These are phyloP conservation scores for Cercospora berteroae DNA, from an alignment of 2,329 filamentous ascomycete genomes.

Conservation along the genomic window DNA sequence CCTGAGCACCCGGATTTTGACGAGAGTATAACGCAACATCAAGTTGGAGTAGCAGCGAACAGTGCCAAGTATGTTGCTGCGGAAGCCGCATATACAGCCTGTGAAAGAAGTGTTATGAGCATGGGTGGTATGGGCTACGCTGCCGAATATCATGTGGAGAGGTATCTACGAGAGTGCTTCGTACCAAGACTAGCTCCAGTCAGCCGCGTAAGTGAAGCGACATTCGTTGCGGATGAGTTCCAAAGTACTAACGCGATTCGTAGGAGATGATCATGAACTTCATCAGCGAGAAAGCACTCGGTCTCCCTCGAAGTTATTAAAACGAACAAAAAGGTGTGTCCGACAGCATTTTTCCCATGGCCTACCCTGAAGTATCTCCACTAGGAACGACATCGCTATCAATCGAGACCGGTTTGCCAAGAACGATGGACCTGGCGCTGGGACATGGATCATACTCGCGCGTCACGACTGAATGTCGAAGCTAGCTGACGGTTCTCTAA, in stretches of 20 bases:
- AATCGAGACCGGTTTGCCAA: not conserved
- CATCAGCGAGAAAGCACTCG: slow-evolving; percentile 66
- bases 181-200: slow-evolving; percentile 61
- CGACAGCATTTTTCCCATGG: not conserved
- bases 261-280: slow-evolving; percentile 76
- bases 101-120: slow-evolving; percentile 57
- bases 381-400: not conserved
- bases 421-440: not conserved
- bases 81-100: slow-evolving; percentile 60
- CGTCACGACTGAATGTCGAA: not conserved
- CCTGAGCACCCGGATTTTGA: slow-evolving; percentile 37
- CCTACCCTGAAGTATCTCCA: not conserved
- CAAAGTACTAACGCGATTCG: not conserved
- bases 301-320: slow-evolving; percentile 66
- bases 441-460: not conserved
- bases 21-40: slow-evolving; percentile 43
- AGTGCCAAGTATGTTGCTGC: slow-evolving; percentile 59
- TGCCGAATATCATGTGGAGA: slow-evolving; percentile 61
- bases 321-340: not conserved
- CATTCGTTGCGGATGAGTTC: not conserved
- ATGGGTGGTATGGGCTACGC: slow-evolving; percentile 65
- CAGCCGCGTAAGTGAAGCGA: slow-evolving; percentile 46
- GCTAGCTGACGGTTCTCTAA: not conserved
- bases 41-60: slow-evolving; percentile 56
- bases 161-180: slow-evolving; percentile 59